phyloP scores from a whole-genome alignment of 805 yeast species.

The Scheffersomyces coipomensis region DNA sequence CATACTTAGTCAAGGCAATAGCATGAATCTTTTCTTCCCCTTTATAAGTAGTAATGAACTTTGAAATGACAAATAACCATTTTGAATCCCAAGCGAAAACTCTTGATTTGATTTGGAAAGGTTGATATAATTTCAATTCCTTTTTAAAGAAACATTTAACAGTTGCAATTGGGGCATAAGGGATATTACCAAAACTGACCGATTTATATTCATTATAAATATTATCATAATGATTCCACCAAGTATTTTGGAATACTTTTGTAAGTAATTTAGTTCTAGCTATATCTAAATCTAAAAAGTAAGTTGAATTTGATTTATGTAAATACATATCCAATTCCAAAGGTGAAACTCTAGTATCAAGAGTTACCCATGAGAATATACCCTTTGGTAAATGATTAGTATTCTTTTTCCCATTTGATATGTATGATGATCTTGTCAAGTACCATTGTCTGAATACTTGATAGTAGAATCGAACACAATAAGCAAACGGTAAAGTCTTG shows the following conservation, averaged over 20 bases:
- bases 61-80: slow-evolving; percentile 74
- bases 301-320: slow-evolving; percentile 87
- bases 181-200: slow-evolving; percentile 32
- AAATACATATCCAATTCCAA: slow-evolving; percentile 83
- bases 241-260: slow-evolving; percentile 54
- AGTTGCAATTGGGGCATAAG: slow-evolving; percentile 77
- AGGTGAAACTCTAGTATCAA: slow-evolving; percentile 61
- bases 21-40: slow-evolving; percentile 43
- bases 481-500: slow-evolving; percentile 70
- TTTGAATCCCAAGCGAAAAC: slow-evolving; percentile 83
- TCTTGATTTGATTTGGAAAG: slow-evolving; percentile 53
- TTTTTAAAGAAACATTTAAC: slow-evolving; percentile 65
- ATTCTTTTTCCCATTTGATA: slow-evolving; percentile 23
- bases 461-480: slow-evolving; percentile 60
- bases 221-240: slow-evolving; percentile 43
- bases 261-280: slow-evolving; percentile 66
- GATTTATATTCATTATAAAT: slow-evolving; percentile 30
- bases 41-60: slow-evolving; percentile 46
- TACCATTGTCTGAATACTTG: slow-evolving; percentile 41
- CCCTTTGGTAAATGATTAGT: slow-evolving; percentile 28
- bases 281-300: slow-evolving; percentile 77
- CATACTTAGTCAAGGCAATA: slow-evolving; percentile 72
- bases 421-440: slow-evolving; percentile 26
- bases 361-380: slow-evolving; percentile 44
- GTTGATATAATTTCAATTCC: slow-evolving; percentile 69